Percentiles rank a stretch among this genome's conserved stretches.
phyloP scores from a whole-genome alignment of 2,329 filamentous ascomycete genomes.

The Epichloe sylvatica region DNA sequence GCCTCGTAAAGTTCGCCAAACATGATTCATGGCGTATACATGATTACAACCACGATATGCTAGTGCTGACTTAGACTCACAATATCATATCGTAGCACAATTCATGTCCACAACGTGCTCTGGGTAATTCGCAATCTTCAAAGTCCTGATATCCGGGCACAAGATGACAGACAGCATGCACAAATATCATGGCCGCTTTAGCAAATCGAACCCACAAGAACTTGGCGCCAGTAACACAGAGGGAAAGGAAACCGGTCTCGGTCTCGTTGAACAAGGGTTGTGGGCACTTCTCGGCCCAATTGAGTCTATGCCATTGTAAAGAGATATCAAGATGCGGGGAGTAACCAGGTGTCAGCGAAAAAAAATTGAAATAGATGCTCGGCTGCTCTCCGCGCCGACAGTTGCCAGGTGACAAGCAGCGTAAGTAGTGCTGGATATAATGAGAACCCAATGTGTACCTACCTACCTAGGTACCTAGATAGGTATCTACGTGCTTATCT shows the following conservation, averaged over 20 bases:
- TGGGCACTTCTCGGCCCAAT: no score
- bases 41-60: not conserved
- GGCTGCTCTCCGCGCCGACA: not conserved
- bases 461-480: slow-evolving; percentile 1
- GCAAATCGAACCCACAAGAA: no score
- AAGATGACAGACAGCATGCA: not conserved
- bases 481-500: not conserved
- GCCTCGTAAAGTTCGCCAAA: slow-evolving; percentile 17
- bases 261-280: no score
- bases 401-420: not conserved
- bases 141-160: not conserved
- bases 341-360: not conserved
- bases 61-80: not conserved
- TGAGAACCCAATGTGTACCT: not conserved
- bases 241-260: no score
- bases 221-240: no score
- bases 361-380: not conserved
- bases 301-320: no score
- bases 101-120: not conserved
- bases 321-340: not conserved
- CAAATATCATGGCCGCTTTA: no score
- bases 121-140: not conserved
- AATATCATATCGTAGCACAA: not conserved
- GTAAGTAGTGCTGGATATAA: no score
- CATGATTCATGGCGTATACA: not conserved